Conservation (phyloP, 2,329 filamentous ascomycete genomes). For the Falciphora oryzae region DNA sequence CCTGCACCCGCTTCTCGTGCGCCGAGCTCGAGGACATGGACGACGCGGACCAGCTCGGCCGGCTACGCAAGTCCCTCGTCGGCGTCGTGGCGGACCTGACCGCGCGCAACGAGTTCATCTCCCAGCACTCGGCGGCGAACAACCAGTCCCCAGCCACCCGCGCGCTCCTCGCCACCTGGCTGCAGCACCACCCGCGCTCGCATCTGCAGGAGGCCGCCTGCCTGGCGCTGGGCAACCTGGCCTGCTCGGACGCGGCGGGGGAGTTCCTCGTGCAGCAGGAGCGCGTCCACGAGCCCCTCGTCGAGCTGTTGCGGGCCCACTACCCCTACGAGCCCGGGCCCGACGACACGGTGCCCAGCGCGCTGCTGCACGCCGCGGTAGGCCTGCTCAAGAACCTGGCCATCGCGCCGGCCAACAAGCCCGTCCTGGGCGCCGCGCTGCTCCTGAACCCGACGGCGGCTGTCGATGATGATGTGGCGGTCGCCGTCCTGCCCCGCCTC, state of each 20-base stretch:
- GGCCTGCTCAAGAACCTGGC: constrained; percentile 61
- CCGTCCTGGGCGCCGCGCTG: constrained; percentile 39
- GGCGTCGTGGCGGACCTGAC: constrained; percentile 44
- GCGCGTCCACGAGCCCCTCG: constrained; percentile 38
- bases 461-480: not conserved
- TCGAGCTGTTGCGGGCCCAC: constrained; percentile 35
- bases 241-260: constrained; percentile 51
- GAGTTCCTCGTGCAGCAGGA: constrained; percentile 41
- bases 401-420: constrained; percentile 51
- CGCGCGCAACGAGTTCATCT: constrained; percentile 26
- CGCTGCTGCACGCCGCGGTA: constrained; percentile 48
- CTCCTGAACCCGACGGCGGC: constrained; percentile 23
- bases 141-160: not conserved
- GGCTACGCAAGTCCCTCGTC: constrained; percentile 45
- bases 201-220: constrained; percentile 45
- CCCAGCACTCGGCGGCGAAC: not conserved
- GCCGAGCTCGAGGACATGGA: constrained; percentile 34
- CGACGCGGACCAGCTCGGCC: constrained; percentile 39
- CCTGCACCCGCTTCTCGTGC: constrained; percentile 35
- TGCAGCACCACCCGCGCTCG: not conserved
- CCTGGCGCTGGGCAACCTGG: constrained; percentile 55
- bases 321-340: constrained; percentile 26
- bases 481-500: constrained; percentile 42
- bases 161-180: constrained; percentile 1
- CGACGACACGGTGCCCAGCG: constrained; percentile 17